These are phyloP conservation scores for Tricholoma sp. DNA, from an alignment of 768 basidiomycete species.

Conservation along the genomic window DNA sequence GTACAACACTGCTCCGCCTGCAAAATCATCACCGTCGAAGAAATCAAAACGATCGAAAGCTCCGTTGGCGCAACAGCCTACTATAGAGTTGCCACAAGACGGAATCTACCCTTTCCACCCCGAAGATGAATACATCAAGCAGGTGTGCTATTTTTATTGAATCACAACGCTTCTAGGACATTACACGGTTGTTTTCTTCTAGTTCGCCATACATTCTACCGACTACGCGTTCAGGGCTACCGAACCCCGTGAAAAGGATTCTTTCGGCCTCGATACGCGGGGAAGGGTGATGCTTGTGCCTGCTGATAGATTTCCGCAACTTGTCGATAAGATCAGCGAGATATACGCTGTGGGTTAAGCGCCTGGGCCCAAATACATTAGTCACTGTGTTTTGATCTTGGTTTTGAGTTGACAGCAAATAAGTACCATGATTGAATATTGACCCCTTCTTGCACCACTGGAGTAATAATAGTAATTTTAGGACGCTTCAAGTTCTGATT, in stretches of 20 bases:
- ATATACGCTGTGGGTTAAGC: conserved; percentile 22
- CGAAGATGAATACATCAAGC: conserved; percentile 71
- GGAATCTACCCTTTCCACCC: conserved; percentile 76
- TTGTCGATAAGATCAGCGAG: conserved; percentile 36
- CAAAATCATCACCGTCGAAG: conserved; percentile 26
- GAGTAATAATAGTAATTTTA: no score
- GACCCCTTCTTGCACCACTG: no score
- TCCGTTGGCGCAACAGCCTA: conserved; percentile 15
- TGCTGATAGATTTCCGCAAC: conserved; percentile 30
- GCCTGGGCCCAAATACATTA: background rate
- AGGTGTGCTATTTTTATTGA: conserved; percentile 34
- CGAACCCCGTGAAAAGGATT: conserved; percentile 52
- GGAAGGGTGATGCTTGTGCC: conserved; percentile 64
- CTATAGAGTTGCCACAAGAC: conserved; percentile 30
- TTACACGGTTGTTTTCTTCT: background rate
- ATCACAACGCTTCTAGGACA: background rate
- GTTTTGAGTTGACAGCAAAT: background rate
- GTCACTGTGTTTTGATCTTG: no score
- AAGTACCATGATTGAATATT: background rate
- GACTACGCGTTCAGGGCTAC: conserved; percentile 46
- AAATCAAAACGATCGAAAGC: conserved; percentile 31
- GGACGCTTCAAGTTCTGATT: no score
- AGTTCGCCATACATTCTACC: conserved; percentile 45
- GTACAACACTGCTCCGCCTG: conserved; percentile 34
- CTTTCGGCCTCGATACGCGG: conserved; percentile 67